Evolutionary conservation across 2,329 filamentous ascomycete species (phyloP).

Genomic region (Nannizzia gypsea): DNA sequence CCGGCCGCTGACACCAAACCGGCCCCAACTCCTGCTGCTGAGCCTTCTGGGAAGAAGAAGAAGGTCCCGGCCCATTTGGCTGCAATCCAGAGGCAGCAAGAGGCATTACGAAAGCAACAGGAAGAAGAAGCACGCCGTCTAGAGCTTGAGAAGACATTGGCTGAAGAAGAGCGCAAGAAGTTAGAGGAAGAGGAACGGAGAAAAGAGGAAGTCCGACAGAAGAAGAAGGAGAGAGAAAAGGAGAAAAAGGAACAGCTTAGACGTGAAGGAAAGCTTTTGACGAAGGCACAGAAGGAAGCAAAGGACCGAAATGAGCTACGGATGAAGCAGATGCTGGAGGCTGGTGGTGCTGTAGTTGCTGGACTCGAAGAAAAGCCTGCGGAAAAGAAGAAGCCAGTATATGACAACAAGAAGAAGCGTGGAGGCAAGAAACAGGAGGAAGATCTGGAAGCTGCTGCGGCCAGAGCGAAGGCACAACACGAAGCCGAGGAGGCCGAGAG

Average conservation of each 20-base stretch:
- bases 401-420: constrained; percentile 63
- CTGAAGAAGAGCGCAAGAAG: constrained; percentile 27
- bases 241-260: constrained; percentile 41
- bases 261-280: constrained; percentile 39
- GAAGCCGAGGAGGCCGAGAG: constrained; percentile 45
- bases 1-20: constrained; percentile 25
- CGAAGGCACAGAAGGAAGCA: constrained; percentile 38
- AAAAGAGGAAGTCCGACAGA: constrained; percentile 35
- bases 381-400: constrained; percentile 64
- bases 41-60: constrained; percentile 57
- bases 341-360: constrained; percentile 35
- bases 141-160: constrained; percentile 31
- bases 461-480: constrained; percentile 35
- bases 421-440: constrained; percentile 52
- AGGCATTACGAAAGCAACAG: constrained; percentile 33
- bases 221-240: constrained; percentile 39
- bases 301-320: constrained; percentile 38
- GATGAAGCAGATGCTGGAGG: constrained; percentile 39
- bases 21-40: constrained; percentile 24
- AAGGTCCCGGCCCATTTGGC: constrained; percentile 56
- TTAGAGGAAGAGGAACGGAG: constrained; percentile 37
- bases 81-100: constrained; percentile 40
- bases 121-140: constrained; percentile 34
- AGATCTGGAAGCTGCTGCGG: constrained; percentile 40
- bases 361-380: constrained; percentile 36